Percentiles rank a stretch among this genome's conserved stretches.
phyloP scores from a whole-genome alignment of 768 basidiomycete genomes.

The Rhodotorula kratochvilovae region DNA sequence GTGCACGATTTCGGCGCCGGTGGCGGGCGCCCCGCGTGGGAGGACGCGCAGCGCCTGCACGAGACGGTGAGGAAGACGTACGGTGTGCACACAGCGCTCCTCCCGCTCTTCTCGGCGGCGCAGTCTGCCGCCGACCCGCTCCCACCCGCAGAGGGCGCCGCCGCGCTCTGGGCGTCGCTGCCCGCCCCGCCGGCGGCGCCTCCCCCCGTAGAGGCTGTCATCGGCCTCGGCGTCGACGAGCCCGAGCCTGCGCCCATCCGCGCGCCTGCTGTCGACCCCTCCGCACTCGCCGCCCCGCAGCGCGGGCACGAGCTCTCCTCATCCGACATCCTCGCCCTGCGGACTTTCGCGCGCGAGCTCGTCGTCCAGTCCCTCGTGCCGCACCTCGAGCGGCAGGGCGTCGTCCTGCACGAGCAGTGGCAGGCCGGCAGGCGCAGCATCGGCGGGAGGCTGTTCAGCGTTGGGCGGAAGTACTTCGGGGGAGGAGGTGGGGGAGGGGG shows the following conservation, averaged over 20 bases:
- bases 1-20: constrained; percentile 40
- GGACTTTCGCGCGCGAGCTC: constrained; percentile 78
- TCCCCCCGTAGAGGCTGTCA: neutral
- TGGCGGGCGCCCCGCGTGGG: neutral
- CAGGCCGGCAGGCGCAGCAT: constrained; percentile 42
- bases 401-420: constrained; percentile 81
- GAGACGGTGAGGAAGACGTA: constrained; percentile 37
- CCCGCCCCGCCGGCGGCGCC: neutral
- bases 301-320: constrained; percentile 1
- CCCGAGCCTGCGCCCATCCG: neutral
- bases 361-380: constrained; percentile 82
- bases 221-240: constrained; percentile 5
- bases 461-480: constrained; percentile 50
- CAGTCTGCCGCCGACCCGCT: neutral
- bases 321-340: constrained; percentile 67
- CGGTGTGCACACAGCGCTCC: constrained; percentile 26
- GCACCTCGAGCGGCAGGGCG: constrained; percentile 91
- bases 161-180: neutral
- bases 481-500: constrained; percentile 15
- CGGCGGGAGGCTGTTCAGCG: constrained; percentile 50
- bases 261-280: neutral
- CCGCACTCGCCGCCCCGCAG: neutral
- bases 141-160: neutral
- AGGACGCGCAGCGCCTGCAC: constrained; percentile 16
- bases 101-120: constrained; percentile 21